Evolutionary conservation across 148 eudicot genomes (phyloP), one percentile per base, ranked within the genome.

Genomic region (Rhododendron henanense): DNA sequence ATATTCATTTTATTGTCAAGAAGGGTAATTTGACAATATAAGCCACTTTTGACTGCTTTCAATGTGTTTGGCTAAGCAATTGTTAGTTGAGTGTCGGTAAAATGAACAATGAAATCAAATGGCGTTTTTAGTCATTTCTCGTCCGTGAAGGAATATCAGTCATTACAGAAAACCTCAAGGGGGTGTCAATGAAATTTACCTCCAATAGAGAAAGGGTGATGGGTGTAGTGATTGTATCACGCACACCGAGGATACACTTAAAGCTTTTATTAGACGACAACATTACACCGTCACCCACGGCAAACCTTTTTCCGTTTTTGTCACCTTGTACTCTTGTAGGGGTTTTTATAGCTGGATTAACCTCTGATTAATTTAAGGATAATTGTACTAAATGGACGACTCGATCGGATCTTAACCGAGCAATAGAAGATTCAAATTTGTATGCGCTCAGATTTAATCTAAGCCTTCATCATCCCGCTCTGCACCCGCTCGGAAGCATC

Each of bases 381-480:
- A 41, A 41, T 41, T 41, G 45, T 41, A 41, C 6, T 6, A 41
- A 41, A 41, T 41, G 8, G 45, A 41, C 45, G 1, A 41, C 7
- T 41, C 45, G 45, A 6, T 41, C 45, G 0, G 45, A 41, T 41
- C 0, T 41, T 41, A 41, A 41, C 45, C 1, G 45, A 41, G 45
- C 8, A 5, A 41, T 6, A 41, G 0, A 0, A 0, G 7, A 1
- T 41, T 41, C 1, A 41, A 0, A 41, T 5, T 41, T 41, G 1
- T 41, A 41, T 41, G 45, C 1, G 45, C 45, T 41, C 6, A 41
- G 6, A 41, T 41, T 41, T 0, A 41, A 41, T 6, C 6, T 41
- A 0, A 6, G 45, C 7, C 7, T 41, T 41, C 6, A 6, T 6
- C 45, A 1, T 7, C 6, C 45, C 45, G 45, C 7, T 41, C 1